These are phyloP conservation scores for Novakomyces olei DNA, from an alignment of 805 yeast genomes.

Conservation along the genomic window DNA sequence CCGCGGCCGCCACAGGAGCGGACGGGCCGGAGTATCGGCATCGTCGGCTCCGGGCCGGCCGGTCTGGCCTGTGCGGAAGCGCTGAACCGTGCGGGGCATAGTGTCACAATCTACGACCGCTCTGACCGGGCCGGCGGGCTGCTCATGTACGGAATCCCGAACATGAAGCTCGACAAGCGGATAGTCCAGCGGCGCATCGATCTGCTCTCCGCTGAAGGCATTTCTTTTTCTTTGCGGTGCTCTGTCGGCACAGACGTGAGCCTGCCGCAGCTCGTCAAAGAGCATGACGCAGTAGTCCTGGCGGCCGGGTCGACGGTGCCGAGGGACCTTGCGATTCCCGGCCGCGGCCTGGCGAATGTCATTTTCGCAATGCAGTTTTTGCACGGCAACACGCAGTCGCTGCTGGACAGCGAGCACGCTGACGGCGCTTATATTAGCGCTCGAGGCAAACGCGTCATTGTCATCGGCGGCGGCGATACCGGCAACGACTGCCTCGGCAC, in stretches of 20 bases:
- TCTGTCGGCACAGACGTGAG: constrained; percentile 56
- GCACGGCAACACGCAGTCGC: constrained; percentile 71
- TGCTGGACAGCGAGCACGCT: constrained; percentile 58
- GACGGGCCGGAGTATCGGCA: constrained; percentile 67
- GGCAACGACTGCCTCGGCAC: constrained; percentile 99
- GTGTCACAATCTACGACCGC: constrained; percentile 79
- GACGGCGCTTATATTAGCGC: constrained; percentile 26
- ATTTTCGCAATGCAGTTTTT: constrained; percentile 87
- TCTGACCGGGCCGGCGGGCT: constrained; percentile 92
- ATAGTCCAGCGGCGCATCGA: constrained; percentile 86
- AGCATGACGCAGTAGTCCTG: constrained; percentile 64
- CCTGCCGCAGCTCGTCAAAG: constrained; percentile 39
- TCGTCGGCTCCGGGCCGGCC: constrained; percentile 93
- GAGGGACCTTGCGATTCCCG: constrained; percentile 83
- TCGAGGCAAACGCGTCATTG: constrained; percentile 74
- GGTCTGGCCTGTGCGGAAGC: constrained; percentile 96
- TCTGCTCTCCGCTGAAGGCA: constrained; percentile 73
- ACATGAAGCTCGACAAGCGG: constrained; percentile 88
- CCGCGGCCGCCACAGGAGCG: constrained; percentile 60
- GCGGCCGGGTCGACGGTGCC: constrained; percentile 95
- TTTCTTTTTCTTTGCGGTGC: constrained; percentile 51
- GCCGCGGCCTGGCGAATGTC: constrained; percentile 74
- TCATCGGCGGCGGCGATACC: constrained; percentile 98
- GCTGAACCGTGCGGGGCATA: constrained; percentile 86
- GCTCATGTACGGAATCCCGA: constrained; percentile 97